Percentiles rank a stretch among this genome's conserved stretches.
These are phyloP conservation scores for Phaeotremella skinneri DNA, from an alignment of 768 basidiomycete species.

Conservation along the genomic window DNA sequence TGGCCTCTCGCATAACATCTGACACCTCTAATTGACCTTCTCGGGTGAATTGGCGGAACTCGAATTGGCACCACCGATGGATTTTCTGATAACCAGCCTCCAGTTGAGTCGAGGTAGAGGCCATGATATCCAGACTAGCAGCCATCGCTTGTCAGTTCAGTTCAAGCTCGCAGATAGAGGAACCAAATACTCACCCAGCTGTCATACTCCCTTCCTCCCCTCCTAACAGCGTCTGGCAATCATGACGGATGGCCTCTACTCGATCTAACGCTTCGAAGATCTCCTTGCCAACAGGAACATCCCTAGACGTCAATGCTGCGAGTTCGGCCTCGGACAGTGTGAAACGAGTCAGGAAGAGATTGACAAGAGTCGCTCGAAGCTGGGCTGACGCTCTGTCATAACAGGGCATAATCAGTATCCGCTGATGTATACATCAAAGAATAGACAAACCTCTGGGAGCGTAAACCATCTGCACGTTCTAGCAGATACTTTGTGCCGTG, in stretches of 20 bases:
- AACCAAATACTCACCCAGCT: conserved; percentile 46
- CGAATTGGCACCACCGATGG: conserved; percentile 76
- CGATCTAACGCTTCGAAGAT: conserved; percentile 88
- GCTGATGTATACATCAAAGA: not conserved
- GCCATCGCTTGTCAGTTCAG: not conserved
- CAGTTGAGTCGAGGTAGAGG: conserved; percentile 71
- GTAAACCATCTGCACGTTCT: conserved; percentile 64
- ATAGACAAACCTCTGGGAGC: conserved; percentile 48
- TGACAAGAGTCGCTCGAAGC: conserved; percentile 68
- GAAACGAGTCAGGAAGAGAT: conserved; percentile 77
- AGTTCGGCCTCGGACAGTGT: conserved; percentile 73
- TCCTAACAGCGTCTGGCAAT: conserved; percentile 81
- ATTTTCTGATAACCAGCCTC: conserved; percentile 90
- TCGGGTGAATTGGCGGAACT: conserved; percentile 74
- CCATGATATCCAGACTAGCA: conserved; percentile 80
- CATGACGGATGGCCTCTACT: conserved; percentile 73
- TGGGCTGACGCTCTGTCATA: conserved; percentile 42
- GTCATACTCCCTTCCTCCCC: conserved; percentile 56
- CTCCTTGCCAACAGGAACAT: conserved; percentile 67
- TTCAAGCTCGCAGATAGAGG: conserved; percentile 5
- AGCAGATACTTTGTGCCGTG: conserved; percentile 74
- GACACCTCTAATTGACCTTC: conserved; percentile 62
- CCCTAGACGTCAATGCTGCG: conserved; percentile 71
- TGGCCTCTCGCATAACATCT: conserved; percentile 72
- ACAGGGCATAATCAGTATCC: not conserved